These are phyloP conservation scores for Tilletia caries DNA, from an alignment of 1,284 basidiomycete species.

Conservation along the genomic window DNA sequence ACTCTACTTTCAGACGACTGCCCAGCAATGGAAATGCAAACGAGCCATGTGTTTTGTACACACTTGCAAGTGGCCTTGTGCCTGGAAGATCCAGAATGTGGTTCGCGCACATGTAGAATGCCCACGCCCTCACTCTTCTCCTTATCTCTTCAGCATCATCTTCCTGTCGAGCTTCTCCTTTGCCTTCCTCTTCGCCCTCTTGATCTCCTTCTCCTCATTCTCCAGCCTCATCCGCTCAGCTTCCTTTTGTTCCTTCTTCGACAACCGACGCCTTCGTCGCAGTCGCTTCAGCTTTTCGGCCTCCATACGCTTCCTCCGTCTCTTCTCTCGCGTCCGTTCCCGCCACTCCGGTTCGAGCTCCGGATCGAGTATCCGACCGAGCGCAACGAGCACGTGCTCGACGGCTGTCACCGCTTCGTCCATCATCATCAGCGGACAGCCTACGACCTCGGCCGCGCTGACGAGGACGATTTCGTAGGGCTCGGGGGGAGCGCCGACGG, in stretches of 20 bases:
- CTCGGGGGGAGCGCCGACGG: neutral
- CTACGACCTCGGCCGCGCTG: neutral
- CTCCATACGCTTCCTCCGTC: neutral
- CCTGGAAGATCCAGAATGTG: too few relatives aligned
- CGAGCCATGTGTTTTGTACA: neutral
- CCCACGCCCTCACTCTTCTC: too few relatives aligned
- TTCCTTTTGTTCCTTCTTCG: neutral
- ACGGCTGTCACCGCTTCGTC: neutral
- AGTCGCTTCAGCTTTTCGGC: neutral
- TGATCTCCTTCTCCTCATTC: neutral
- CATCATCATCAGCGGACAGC: neutral
- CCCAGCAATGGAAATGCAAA: too few relatives aligned
- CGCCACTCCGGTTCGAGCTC: neutral
- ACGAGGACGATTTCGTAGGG: slow-evolving; percentile 2
- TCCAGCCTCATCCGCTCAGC: neutral
- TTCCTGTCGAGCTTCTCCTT: neutral
- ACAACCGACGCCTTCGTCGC: neutral
- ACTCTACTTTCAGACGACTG: too few relatives aligned
- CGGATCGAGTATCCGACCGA: neutral
- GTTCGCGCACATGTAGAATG: too few relatives aligned
- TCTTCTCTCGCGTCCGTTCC: neutral
- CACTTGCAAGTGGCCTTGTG: neutral
- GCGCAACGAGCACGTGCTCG: neutral
- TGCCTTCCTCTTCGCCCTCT: neutral
- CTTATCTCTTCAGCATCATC: too few relatives aligned